Evolutionary conservation across 495 filamentous ascomycete species (phyloP), one percentile per base, ranked within the genome.

Genomic region (Emericellopsis terricola): DNA sequence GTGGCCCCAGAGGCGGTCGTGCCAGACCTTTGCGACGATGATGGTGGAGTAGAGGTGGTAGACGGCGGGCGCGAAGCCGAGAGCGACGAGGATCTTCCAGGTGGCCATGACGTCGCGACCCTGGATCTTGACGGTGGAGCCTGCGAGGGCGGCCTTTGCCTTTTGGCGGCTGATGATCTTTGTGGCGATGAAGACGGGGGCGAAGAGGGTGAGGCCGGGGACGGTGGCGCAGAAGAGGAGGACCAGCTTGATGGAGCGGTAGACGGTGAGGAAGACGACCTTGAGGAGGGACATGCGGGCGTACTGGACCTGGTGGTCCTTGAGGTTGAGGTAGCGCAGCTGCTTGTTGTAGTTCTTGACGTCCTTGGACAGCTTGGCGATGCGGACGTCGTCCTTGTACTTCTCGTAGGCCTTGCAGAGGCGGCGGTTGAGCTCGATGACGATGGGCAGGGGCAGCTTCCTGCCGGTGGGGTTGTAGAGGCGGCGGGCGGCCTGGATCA

Each of bases 31-130:
- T 50, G 69, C 72, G 9, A 77, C 79, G 21, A 93, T 68, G 7
- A 76, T 35, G 19, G 68, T 53, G 4, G 80, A 79, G 53, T 94
- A 94, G 24, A 73, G 63, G 36, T 76, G 73, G 52, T 96, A 94
- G 3, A 94, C 62, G 4, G 82, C 57, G 0, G 89, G 89, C 5
- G 86, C 81, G 44, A 99, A 74, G 10, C 75, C 84, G 46, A 96
- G 63, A 19, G 87, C 72, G 16, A 96, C 86, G 7, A 99, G 73
- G 9, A 99, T 67, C 52, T 99, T 99, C 89, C 89, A 99, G 0
- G 89, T 96, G 0, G 89, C 89, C 64, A 99, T 87, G 16, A 99
- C 89, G 52, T 99, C 89, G 21, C 76, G 71, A 13, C 81, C 89
- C 50, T 91, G 78, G 18, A 99, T 68, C 50, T 99, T 99, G 41